Evolutionary conservation across 495 filamentous ascomycete genomes (phyloP), one percentile per base, ranked within the genome.

Genomic region (Barbatosphaeria neglecta): DNA sequence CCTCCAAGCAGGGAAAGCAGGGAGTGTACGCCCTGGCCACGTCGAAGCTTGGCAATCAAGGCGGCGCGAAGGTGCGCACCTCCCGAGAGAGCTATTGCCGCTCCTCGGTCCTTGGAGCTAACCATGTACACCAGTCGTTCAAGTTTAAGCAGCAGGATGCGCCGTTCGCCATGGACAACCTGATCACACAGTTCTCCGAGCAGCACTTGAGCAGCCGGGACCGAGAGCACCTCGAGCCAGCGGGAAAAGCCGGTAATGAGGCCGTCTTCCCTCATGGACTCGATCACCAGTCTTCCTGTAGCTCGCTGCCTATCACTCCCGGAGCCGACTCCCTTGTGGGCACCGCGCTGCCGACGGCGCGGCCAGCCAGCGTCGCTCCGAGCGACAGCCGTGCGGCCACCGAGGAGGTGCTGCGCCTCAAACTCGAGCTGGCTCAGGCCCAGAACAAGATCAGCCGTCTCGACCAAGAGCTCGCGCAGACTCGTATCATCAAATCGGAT

Each of bases 401-500:
- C 23, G 70, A 75, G 11, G 73, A 76, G 43, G 43, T 77, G 28
- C 51, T 72, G 43, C 70, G 68, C 25, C 59, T 77, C 41, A 77
- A 78, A 61, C 72, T 93, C 45, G 83, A 97, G 63, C 74, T 98
- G 13, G 78, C 83, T 46, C 79, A 76, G 50, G 87, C 89, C 19
- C 83, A 86, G 51, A 79, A 76, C 54, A 83, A 81, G 50, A 89
- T 98, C 60, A 82, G 80, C 46, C 73, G 80, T 16, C 83, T 95
- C 63, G 86, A 87, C 50, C 78, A 89, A 47, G 87, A 96, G 62
- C 75, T 96, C 45, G 74, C 83, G 22, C 84, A 90, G 48, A 83
- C 73, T 9, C 86, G 87, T 37, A 78, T 53, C 22, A 46, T 79
- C 56, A 80, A 79, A 40, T 54, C 54, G 38, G 55, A 58, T 33